Conservation (phyloP, 2,329 filamentous ascomycete species). For the Cladosporium sp. region DNA sequence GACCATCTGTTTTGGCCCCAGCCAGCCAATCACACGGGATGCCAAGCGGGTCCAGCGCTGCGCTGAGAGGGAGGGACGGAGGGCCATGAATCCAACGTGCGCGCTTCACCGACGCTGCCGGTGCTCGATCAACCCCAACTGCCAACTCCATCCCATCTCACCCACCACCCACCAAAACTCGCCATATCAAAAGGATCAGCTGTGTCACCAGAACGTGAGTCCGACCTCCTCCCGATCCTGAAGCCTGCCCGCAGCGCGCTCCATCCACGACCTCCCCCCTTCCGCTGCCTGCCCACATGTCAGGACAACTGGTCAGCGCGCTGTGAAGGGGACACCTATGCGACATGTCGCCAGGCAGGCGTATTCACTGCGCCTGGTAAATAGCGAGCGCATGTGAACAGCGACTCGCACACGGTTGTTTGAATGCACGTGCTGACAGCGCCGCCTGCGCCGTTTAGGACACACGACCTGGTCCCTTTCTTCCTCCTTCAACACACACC, state of each 20-base stretch:
- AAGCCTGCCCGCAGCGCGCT: neutral
- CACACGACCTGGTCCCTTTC: conserved; percentile 10
- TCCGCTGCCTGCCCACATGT: neutral
- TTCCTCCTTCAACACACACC: conserved; percentile 5
- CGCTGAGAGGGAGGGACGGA: neutral
- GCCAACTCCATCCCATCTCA: conserved; percentile 6
- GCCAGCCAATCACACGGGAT: neutral
- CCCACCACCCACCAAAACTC: neutral
- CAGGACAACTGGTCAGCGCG: conserved; percentile 6
- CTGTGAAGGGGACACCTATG: conserved; percentile 13
- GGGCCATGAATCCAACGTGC: neutral
- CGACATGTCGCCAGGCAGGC: conserved; percentile 13
- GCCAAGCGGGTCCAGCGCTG: conserved; percentile 9
- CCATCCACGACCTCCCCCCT: neutral
- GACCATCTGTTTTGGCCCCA: neutral
- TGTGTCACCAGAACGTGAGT: conserved; percentile 7
- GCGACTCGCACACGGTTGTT: neutral
- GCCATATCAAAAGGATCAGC: conserved; percentile 3
- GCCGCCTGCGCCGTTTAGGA: conserved; percentile 4
- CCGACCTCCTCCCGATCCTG: neutral
- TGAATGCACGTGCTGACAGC: conserved; percentile 5
- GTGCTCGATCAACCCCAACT: conserved; percentile 8
- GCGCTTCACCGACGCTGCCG: neutral
- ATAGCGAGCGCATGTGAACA: conserved; percentile 6
- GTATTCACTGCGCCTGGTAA: conserved; percentile 5